phyloP scores from a whole-genome alignment of 2,329 filamentous ascomycete species.

The Pseudopyrenochaeta lycopersici region DNA sequence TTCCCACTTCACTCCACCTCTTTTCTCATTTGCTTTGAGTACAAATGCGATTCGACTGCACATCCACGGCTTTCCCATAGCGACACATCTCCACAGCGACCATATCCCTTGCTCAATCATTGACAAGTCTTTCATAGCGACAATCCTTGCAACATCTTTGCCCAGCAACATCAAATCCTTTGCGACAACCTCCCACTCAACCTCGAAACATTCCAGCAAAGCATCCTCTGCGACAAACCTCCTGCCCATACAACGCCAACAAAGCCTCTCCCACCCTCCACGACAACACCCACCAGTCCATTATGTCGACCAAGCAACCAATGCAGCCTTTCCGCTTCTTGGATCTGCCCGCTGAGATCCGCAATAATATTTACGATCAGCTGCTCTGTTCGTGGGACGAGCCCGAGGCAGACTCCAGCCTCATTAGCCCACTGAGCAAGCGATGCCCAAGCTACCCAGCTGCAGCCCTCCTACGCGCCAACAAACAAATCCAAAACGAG shows the following conservation, averaged over 20 bases:
- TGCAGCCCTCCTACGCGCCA: constrained; percentile 30
- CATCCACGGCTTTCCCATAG: constrained; percentile 19
- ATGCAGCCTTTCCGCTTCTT: constrained; percentile 33
- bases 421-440: constrained; percentile 25
- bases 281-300: constrained; percentile 4
- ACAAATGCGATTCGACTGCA: constrained; percentile 25
- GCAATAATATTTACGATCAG: constrained; percentile 35
- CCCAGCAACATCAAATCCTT: constrained; percentile 7
- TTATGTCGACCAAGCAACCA: constrained; percentile 23
- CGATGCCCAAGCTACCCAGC: constrained; percentile 28
- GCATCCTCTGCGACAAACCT: constrained; percentile 12
- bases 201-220: not conserved
- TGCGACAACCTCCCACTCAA: constrained; percentile 11
- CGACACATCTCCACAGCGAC: constrained; percentile 26
- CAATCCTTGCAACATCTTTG: constrained; percentile 23
- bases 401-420: constrained; percentile 21
- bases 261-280: not conserved
- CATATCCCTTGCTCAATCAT: constrained; percentile 6
- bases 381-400: constrained; percentile 38
- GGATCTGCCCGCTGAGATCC: constrained; percentile 36
- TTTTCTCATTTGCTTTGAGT: constrained; percentile 22
- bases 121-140: constrained; percentile 23
- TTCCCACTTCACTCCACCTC: constrained; percentile 20
- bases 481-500: constrained; percentile 38
- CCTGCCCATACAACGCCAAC: constrained; percentile 3